Evolutionary conservation across 495 filamentous ascomycete genomes (phyloP).

Genomic region (Penicillium longicatenatum): DNA sequence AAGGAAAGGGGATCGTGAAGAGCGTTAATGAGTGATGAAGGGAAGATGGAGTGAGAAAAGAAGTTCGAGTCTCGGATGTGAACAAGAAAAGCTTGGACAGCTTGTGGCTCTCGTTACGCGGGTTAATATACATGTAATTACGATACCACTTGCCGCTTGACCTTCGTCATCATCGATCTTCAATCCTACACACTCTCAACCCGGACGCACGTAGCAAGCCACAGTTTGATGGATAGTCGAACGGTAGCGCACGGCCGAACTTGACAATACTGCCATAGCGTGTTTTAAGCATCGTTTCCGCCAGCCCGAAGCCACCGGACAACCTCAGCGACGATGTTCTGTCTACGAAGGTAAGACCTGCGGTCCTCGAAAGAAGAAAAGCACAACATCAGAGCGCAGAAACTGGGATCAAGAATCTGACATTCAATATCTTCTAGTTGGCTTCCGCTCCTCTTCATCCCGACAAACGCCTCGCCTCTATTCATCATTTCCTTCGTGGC

Average conservation of each 20-base stretch:
- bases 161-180: not conserved
- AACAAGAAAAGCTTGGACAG: not conserved
- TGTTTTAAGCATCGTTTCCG: not conserved
- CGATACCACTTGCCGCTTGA: not conserved
- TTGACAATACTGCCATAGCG: not conserved
- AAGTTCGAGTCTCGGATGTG: not conserved
- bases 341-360: constrained; percentile 47
- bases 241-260: not conserved
- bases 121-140: not conserved
- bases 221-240: not conserved
- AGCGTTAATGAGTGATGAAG: constrained; percentile 5
- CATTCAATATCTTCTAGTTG: constrained; percentile 24
- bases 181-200: not conserved
- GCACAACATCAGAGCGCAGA: not conserved
- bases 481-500: constrained; percentile 91
- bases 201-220: not conserved
- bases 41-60: not conserved
- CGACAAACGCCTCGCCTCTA: constrained; percentile 75
- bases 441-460: constrained; percentile 49
- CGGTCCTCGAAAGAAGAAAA: not conserved
- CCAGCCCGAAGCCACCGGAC: not conserved
- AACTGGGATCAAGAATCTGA: not conserved
- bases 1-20: constrained; percentile 4
- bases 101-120: constrained; percentile 1
- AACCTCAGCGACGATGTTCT: constrained; percentile 65